A percentile compares a stretch with the other conserved stretches of the same genome.
phyloP scores from a whole-genome alignment of 176 grass and related monocot species.

The Thalia dealbata region DNA sequence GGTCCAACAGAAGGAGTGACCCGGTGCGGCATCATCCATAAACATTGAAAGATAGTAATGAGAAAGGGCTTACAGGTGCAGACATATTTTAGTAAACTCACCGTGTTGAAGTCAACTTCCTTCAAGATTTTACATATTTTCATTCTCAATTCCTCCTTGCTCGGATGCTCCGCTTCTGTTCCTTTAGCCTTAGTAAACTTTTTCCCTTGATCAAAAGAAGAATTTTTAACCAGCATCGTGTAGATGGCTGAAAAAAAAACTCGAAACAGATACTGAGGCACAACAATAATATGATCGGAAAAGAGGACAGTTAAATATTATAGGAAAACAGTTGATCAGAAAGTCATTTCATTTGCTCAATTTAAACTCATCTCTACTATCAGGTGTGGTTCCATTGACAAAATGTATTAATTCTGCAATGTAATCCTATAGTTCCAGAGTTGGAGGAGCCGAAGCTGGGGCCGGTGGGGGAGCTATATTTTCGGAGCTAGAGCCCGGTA shows the following conservation, averaged over 20 bases:
- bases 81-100: neutral
- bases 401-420: too few relatives aligned
- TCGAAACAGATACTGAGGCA: neutral
- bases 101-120: conserved; percentile 19
- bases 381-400: too few relatives aligned
- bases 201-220: conserved; percentile 9
- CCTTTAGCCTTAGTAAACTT: neutral
- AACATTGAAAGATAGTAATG: too few relatives aligned
- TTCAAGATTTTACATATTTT: conserved; percentile 14
- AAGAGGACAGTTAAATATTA: too few relatives aligned
- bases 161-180: conserved; percentile 6
- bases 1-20: neutral
- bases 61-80: neutral
- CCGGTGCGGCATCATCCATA: neutral
- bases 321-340: neutral
- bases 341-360: neutral
- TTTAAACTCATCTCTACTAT: too few relatives aligned
- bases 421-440: too few relatives aligned
- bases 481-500: too few relatives aligned
- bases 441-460: too few relatives aligned
- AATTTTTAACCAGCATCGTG: neutral
- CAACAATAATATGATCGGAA: neutral
- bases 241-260: neutral
- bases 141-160: conserved; percentile 7
- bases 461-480: too few relatives aligned